These are phyloP conservation scores for Globisporangium polare DNA, from an alignment of 352 stramenopile genomes.

Conservation along the genomic window DNA sequence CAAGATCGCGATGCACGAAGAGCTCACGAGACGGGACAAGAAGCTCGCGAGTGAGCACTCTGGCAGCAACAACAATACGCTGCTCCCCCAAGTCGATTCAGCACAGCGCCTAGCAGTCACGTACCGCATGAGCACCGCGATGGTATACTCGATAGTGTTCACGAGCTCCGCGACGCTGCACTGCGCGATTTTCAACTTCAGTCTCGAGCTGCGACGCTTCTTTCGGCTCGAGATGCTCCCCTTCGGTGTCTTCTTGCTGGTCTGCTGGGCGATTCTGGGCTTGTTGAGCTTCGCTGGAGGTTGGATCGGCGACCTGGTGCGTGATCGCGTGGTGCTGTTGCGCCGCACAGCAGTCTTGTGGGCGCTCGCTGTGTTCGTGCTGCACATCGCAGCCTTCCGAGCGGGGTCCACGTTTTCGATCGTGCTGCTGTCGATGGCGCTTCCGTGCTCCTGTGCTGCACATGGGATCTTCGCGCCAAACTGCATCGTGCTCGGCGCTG, in stretches of 20 bases:
- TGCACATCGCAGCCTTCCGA: slow-evolving; percentile 38
- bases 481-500: slow-evolving; percentile 38
- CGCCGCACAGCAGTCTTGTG: slow-evolving; percentile 37
- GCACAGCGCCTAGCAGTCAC: neutral
- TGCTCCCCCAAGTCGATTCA: slow-evolving; percentile 5
- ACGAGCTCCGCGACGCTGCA: slow-evolving; percentile 53
- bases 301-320: slow-evolving; percentile 41
- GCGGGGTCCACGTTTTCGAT: slow-evolving; percentile 24
- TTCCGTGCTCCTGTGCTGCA: slow-evolving; percentile 33
- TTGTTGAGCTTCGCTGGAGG: slow-evolving; percentile 50
- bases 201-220: slow-evolving; percentile 37
- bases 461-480: slow-evolving; percentile 54
- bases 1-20: slow-evolving; percentile 21
- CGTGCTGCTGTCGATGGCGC: slow-evolving; percentile 30
- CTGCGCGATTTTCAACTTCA: slow-evolving; percentile 65
- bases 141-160: slow-evolving; percentile 51
- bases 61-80: neutral
- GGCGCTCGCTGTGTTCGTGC: slow-evolving; percentile 35
- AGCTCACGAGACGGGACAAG: slow-evolving; percentile 8
- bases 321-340: slow-evolving; percentile 43
- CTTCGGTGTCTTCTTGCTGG: slow-evolving; percentile 51
- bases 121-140: slow-evolving; percentile 25
- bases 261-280: slow-evolving; percentile 51
- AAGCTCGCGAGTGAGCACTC: neutral
- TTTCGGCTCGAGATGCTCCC: slow-evolving; percentile 45